phyloP scores from a whole-genome alignment of 2,329 filamentous ascomycete genomes.

The Fusarium sp. region DNA sequence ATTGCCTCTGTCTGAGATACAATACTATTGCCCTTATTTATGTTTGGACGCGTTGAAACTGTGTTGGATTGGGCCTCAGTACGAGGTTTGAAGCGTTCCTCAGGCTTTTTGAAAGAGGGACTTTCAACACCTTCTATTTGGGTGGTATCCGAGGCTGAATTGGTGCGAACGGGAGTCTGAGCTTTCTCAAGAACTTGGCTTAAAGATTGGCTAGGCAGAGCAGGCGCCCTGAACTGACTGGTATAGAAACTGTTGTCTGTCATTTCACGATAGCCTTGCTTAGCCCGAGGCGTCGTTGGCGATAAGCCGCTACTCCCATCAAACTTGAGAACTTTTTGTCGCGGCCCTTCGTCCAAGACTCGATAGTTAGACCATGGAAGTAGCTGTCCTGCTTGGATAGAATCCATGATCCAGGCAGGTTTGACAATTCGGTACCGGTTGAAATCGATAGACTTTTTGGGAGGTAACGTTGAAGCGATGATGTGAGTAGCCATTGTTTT shows the following conservation, averaged over 20 bases:
- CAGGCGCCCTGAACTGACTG: constrained; percentile 69
- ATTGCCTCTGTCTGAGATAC: background rate
- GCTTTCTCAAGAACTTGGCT: constrained; percentile 48
- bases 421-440: constrained; percentile 90
- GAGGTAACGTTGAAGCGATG: constrained; percentile 88
- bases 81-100: background rate
- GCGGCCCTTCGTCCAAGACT: constrained; percentile 84
- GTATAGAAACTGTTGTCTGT: constrained; percentile 86
- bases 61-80: background rate
- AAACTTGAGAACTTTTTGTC: constrained; percentile 80
- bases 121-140: background rate
- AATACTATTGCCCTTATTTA: background rate
- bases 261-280: constrained; percentile 81
- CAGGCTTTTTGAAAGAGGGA: constrained; percentile 2
- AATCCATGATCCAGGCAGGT: constrained; percentile 94
- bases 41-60: background rate
- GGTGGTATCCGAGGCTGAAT: background rate
- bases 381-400: constrained; percentile 81
- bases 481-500: constrained; percentile 98
- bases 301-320: constrained; percentile 73
- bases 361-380: constrained; percentile 89
- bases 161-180: constrained; percentile 37
- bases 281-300: constrained; percentile 68
- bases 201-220: constrained; percentile 45
- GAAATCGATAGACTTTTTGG: constrained; percentile 93